A percentile compares a stretch with the other conserved stretches of the same genome.
Conservation (phyloP, 2,329 filamentous ascomycete species). For the Fusarium austroafricanum region DNA sequence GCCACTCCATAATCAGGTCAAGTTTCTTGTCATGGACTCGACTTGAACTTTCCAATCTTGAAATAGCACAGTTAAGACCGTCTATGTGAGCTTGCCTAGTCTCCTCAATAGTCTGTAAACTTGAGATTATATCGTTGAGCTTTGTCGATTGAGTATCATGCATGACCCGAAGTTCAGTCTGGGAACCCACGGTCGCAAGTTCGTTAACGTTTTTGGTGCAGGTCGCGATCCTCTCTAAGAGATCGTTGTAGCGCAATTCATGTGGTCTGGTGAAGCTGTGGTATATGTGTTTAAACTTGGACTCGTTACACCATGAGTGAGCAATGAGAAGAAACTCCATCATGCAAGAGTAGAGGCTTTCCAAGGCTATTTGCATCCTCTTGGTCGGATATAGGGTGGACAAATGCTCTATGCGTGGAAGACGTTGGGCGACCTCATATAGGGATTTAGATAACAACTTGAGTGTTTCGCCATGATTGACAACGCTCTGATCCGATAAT, state of each 20-base stretch:
- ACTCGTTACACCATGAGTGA: conserved; percentile 15
- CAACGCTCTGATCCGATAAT: fast-evolving
- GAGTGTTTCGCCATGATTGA: conserved; percentile 3
- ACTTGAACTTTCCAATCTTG: background rate
- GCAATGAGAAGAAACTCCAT: conserved; percentile 17
- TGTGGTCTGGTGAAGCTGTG: conserved; percentile 19
- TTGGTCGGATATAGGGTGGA: conserved; percentile 5
- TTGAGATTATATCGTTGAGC: background rate
- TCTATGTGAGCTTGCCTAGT: background rate
- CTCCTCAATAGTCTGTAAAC: background rate
- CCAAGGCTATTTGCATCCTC: background rate
- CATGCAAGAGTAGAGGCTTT: conserved; percentile 2
- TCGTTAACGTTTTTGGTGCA: background rate
- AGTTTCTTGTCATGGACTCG: background rate
- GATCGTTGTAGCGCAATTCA: background rate
- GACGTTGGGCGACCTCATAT: background rate
- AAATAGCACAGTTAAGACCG: background rate
- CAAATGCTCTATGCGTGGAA: background rate
- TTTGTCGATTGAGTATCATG: background rate
- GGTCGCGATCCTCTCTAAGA: background rate
- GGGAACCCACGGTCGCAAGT: background rate
- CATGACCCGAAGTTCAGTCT: conserved; percentile 11
- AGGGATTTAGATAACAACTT: background rate
- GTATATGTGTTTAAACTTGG: conserved; percentile 8
- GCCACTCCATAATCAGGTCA: background rate